Evolutionary conservation across 1,284 basidiomycete genomes (phyloP), one percentile per base, ranked within the genome.

Genomic region (Marasmius fiardii): DNA sequence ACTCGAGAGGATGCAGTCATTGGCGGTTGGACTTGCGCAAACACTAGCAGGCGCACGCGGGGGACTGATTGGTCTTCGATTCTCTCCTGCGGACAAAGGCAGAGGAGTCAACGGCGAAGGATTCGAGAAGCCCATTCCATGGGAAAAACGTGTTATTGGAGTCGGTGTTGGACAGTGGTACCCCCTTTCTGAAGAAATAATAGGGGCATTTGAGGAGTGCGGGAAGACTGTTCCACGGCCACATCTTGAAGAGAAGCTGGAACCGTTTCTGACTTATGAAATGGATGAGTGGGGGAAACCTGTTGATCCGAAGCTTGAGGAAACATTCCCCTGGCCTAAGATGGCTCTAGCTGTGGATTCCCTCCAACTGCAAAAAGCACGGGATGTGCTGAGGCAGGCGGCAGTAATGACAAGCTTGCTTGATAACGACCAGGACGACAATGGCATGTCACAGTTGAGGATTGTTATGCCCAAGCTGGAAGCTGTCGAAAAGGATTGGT

Each of bases 81-180:
- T n/a, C n/a, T n/a, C n/a, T n/a, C n/a, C n/a, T n/a, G n/a, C n/a
- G n/a, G n/a, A n/a, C n/a, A n/a, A n/a, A n/a, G n/a, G n/a, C n/a
- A n/a, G n/a, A n/a, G n/a, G n/a, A n/a, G n/a, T n/a, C 6, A 57
- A 63, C 26, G 74, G 72, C 20, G 73, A 74, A 52, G 66, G 68
- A 10, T 60, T 74, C 24, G 72, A 62, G 44, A 60, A 68, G 20
- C 68, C 69, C 5, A 57, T 75, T 18, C 67, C 68, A 7, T 35
- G 35, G 50, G 65, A 70, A 2, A 67, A 68, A 55, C 65, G 73
- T 26, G 54, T 63, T 20, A 64, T 75, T 35, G 64, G 68, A 47
- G 66, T 75, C 31, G 70, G 69, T 20, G 62, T 75, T 1, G 74
- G 65, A 18, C 59, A 68, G 26, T 74, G 71, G 70, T 70, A 68